Evolutionary conservation across 2,329 filamentous ascomycete species (phyloP).

Genomic region (Monosporascus cannonballus): DNA sequence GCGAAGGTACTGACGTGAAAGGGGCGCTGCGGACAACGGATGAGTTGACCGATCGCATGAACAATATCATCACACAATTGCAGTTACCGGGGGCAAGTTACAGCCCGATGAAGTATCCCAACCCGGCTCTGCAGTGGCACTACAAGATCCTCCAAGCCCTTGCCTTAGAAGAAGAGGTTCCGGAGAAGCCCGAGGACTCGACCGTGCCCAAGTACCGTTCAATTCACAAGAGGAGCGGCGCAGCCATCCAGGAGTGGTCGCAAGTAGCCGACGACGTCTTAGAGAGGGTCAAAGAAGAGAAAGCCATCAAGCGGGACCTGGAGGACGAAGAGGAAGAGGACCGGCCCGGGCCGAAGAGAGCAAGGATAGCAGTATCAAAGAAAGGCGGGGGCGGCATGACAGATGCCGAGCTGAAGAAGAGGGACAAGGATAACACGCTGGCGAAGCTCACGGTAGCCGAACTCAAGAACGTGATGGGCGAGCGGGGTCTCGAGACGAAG

Average conservation of each 20-base stretch:
- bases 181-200: constrained; percentile 65
- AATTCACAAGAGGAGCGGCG: constrained; percentile 82
- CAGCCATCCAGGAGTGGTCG: constrained; percentile 73
- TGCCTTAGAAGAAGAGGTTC: constrained; percentile 86
- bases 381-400: constrained; percentile 28
- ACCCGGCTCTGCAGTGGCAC: constrained; percentile 92
- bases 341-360: constrained; percentile 39
- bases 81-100: constrained; percentile 83
- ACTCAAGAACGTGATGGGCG: constrained; percentile 42
- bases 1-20: constrained; percentile 61
- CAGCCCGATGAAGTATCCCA: constrained; percentile 82
- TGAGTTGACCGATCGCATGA: constrained; percentile 73
- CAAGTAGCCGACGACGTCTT: constrained; percentile 56
- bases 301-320: constrained; percentile 46
- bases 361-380: constrained; percentile 28
- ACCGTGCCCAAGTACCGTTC: constrained; percentile 80
- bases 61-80: constrained; percentile 73
- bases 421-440: constrained; percentile 39
- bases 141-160: constrained; percentile 90
- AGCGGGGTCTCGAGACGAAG: constrained; percentile 40
- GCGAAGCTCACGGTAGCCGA: constrained; percentile 49
- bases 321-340: constrained; percentile 35
- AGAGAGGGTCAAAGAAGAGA: constrained; percentile 28
- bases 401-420: constrained; percentile 40
- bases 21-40: constrained; percentile 55